Evolutionary conservation across 371 early-diverging fungal species (phyloP).

Genomic region (Circinella umbellata): DNA sequence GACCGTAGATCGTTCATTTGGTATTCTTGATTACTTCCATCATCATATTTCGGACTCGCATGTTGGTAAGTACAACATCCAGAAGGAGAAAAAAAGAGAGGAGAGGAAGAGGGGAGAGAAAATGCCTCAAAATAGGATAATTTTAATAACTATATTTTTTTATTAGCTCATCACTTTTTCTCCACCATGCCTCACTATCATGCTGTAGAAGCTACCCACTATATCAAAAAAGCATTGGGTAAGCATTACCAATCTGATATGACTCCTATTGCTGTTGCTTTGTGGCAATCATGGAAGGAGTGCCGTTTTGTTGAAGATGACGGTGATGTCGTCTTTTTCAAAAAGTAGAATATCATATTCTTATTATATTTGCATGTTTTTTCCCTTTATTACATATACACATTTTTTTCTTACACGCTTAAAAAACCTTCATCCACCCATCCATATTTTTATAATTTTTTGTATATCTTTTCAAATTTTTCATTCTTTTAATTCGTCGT

Average conservation of each 20-base stretch:
- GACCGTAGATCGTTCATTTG: conserved; percentile 85
- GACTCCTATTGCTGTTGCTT: conserved; percentile 65
- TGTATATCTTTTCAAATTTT: not conserved
- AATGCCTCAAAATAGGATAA: too few species aligned
- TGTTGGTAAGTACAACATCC: conserved; percentile 35
- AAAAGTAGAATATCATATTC: conserved; percentile 22
- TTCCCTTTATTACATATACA: too few species aligned
- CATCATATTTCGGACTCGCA: conserved; percentile 86
- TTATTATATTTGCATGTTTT: too few species aligned
- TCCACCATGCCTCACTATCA: conserved; percentile 92
- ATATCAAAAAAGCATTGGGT: conserved; percentile 75
- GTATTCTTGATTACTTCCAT: conserved; percentile 79
- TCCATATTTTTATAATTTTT: not conserved
- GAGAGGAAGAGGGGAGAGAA: not conserved
- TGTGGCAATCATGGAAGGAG: conserved; percentile 65
- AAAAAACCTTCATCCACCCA: too few species aligned
- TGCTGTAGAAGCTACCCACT: conserved; percentile 80
- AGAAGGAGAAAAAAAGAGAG: not conserved
- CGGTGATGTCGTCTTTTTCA: conserved; percentile 68
- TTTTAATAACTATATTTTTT: too few species aligned
- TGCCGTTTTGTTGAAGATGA: conserved; percentile 89
- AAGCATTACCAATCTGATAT: conserved; percentile 73
- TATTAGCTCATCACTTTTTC: conserved; percentile 85
- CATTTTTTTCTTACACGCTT: too few species aligned
- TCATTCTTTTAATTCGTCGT: not conserved